A percentile compares a stretch with the other conserved stretches of the same genome.
These are phyloP conservation scores for Leptomonas pyrrhocoris DNA, from an alignment of 208 protist species.

Conservation along the genomic window DNA sequence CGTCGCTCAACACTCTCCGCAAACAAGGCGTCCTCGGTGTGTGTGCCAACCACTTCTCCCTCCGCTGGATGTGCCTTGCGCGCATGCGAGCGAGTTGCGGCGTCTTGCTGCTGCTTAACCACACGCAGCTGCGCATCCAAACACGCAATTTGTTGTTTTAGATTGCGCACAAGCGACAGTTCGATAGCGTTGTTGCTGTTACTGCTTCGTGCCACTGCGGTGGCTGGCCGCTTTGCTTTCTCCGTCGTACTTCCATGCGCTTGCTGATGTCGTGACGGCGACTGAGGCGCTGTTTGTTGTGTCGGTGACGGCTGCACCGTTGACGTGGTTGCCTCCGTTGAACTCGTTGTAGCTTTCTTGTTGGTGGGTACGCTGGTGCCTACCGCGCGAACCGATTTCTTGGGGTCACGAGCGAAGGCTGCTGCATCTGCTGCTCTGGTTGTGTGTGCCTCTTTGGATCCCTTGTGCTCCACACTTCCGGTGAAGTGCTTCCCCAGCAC, in stretches of 20 bases:
- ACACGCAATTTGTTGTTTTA: constrained; percentile 69
- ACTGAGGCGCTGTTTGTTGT: neutral
- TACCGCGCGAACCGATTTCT: neutral
- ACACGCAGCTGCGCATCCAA: constrained; percentile 60
- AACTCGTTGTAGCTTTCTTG: neutral
- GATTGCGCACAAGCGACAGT: constrained; percentile 58
- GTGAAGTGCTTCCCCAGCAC: neutral
- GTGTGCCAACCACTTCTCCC: neutral
- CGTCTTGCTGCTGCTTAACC: constrained; percentile 32
- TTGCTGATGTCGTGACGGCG: neutral
- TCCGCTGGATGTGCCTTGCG: neutral
- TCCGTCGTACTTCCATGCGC: neutral
- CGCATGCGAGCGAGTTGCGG: neutral
- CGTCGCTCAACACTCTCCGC: neutral
- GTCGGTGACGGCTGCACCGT: neutral
- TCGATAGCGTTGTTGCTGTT: constrained; percentile 29
- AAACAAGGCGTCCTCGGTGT: neutral
- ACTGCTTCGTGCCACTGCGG: neutral
- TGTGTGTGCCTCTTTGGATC: neutral
- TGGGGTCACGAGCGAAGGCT: neutral
- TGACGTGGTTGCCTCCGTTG: neutral
- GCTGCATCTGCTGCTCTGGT: neutral
- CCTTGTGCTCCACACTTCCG: neutral
- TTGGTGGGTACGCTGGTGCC: neutral
- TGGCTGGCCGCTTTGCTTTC: too few species aligned